Evolutionary conservation across 2,329 filamentous ascomycete genomes (phyloP), one percentile per base, ranked within the genome.

Genomic region (Claviceps sp.): DNA sequence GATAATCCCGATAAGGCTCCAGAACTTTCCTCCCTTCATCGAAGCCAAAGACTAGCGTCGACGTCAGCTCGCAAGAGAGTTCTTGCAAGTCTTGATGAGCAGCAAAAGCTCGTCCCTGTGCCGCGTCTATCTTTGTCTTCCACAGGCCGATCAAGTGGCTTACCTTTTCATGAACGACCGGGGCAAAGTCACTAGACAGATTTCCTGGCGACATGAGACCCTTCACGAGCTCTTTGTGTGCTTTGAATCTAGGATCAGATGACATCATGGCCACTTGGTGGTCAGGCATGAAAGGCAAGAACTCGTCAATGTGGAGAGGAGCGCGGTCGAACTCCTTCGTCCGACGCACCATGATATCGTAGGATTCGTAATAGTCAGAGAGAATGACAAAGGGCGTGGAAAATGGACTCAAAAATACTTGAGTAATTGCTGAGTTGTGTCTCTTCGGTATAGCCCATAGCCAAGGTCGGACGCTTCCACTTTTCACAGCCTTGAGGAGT

Each of bases 161-260:
- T 7, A 59, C 58, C 38, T 63, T 67, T 7, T 57, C 49, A 41
- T 68, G 58, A 0, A 67, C 61, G 18, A 61, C 54, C 0, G 64
- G 63, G 5, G 60, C 64, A 0, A 64, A 61, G 4, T 43, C 58
- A 34, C 57, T 49, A 44, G 62, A 51, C 16, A 66, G 50, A 22
- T 65, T 65, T 1, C 46, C 50, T 0, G 62, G 61, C 3, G 60
- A 55, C 63, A 67, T 63, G 11, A 66, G 52, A 34, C 65, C 62
- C 40, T 57, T 56, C 1, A 63, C 49, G 5, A 66, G 55, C 18
- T 60, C 56, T 50, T 55, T 62, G 34, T 62, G 60, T 20, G 45
- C 52, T 55, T 63, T 66, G 55, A 59, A 64, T 22, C 59, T 55
- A 5, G 60, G 59, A 48, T 63, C 55, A 9, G 51, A 37, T 13